These are phyloP conservation scores for Verticillium alfalfae DNA, from an alignment of 2,329 filamentous ascomycete genomes.

Conservation along the genomic window DNA sequence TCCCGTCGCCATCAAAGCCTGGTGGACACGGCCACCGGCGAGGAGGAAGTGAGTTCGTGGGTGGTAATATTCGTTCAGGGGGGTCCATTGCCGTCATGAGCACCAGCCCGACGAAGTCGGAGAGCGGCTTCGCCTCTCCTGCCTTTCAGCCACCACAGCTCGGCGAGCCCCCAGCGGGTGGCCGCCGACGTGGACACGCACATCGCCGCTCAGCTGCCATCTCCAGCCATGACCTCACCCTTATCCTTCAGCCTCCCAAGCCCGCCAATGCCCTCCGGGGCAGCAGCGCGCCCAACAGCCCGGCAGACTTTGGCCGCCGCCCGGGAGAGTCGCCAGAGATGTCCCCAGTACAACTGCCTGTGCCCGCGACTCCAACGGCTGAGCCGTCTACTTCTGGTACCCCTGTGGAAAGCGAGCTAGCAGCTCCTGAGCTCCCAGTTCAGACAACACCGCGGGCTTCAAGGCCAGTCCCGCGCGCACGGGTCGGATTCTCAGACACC, in stretches of 20 bases:
- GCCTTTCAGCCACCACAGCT: constrained; percentile 35
- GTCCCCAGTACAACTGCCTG: neutral
- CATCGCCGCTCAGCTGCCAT: constrained; percentile 80
- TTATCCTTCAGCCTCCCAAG: constrained; percentile 56
- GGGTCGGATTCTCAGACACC: constrained; percentile 79
- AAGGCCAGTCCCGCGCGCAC: constrained; percentile 43
- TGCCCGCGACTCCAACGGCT: neutral
- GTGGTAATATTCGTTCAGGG: constrained; percentile 58
- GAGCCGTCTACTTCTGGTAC: neutral
- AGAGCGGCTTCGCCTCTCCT: constrained; percentile 52
- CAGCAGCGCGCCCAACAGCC: constrained; percentile 61
- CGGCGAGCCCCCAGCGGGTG: constrained; percentile 35
- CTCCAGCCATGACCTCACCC: constrained; percentile 74
- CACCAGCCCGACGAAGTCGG: constrained; percentile 63
- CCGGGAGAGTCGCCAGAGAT: neutral
- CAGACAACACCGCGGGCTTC: constrained; percentile 19
- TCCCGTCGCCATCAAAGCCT: constrained; percentile 52
- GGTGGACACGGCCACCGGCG: constrained; percentile 70
- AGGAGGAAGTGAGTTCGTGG: constrained; percentile 82
- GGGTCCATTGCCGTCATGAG: constrained; percentile 58
- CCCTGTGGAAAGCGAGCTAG: neutral
- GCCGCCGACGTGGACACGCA: constrained; percentile 61
- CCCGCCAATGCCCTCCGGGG: constrained; percentile 44
- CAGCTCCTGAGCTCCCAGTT: constrained; percentile 1
- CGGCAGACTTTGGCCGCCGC: constrained; percentile 36